phyloP scores from a whole-genome alignment of 495 filamentous ascomycete species.

The Thermochaetoides thermophila region DNA sequence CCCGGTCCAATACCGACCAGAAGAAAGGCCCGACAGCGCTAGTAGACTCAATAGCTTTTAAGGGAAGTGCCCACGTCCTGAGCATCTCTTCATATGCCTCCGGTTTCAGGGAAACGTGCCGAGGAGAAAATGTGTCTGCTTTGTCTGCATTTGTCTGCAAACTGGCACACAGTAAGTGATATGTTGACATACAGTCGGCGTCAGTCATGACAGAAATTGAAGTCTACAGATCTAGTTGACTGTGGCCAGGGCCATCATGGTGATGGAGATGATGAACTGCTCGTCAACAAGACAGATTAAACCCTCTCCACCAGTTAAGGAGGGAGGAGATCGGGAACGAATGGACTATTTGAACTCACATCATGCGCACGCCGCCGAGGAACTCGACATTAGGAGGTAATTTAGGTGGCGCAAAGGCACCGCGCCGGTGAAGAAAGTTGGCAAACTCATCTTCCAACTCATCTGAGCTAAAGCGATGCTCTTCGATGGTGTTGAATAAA shows the following conservation, averaged over 20 bases:
- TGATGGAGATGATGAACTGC: too few species aligned
- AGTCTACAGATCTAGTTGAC: too few species aligned
- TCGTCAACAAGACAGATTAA: too few species aligned
- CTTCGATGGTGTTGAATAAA: slow-evolving; percentile 28
- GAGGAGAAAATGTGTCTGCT: slow-evolving; percentile 35
- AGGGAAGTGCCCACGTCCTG: slow-evolving; percentile 31
- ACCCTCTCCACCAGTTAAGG: too few species aligned
- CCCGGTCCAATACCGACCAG: slow-evolving; percentile 38
- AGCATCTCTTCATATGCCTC: slow-evolving; percentile 29
- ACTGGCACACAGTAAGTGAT: too few species aligned
- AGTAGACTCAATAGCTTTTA: slow-evolving; percentile 34
- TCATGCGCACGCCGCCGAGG: slow-evolving; percentile 30
- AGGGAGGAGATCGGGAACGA: neutral
- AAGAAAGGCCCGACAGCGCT: slow-evolving; percentile 41
- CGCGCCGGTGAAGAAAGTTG: slow-evolving; percentile 37
- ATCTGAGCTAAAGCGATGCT: slow-evolving; percentile 26
- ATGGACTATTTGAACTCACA: slow-evolving; percentile 23
- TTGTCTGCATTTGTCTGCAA: slow-evolving; percentile 37
- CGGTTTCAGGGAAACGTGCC: slow-evolving; percentile 28
- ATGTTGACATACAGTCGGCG: too few species aligned
- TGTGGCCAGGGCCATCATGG: too few species aligned
- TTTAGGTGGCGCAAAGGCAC: slow-evolving; percentile 30
- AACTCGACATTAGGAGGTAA: slow-evolving; percentile 27
- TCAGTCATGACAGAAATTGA: too few species aligned
- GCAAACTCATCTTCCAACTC: slow-evolving; percentile 35